Evolutionary conservation across 371 early-diverging fungal genomes (phyloP), one percentile per base, ranked within the genome.

Genomic region (Circinella umbellata): DNA sequence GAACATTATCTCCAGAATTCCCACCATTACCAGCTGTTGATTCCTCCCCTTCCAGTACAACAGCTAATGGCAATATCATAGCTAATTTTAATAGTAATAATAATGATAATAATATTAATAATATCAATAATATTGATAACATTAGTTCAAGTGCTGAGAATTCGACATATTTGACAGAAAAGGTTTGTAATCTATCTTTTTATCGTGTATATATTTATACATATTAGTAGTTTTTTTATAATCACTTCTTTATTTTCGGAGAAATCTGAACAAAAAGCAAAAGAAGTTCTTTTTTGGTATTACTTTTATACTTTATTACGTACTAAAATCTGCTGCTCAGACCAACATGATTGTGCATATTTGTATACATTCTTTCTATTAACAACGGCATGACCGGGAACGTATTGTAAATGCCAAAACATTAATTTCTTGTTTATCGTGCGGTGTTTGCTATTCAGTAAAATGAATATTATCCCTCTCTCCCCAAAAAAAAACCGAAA

Each of bases 21-120:
- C 65, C 65, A 37, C 65, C 65, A 51, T 35, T 64, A 18, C 65
- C 65, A 4, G 7, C 37, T 15, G 20, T 64, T 6, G 65, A 64
- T 4, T 36, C 10, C 27, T 34, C 37, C 36, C 47, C 63, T 46
- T n/a, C 63, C 63, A 63, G 27, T 27, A 27, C 27, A 27, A 27
- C 27, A 27, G 27, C 27, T 27, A 27, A 57, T 34, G 57, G 4
- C 14, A 27, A 57, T n/a, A 34, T 6, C 20, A 18, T 2, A 53
- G n/a, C 53, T 13, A 6, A 42, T 42, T 42, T 42, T 6, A 42
- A 42, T 42, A 42, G 3, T 42, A 9, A 6, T 11, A 51, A 14
- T 15, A 47, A 9, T 47, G 1, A 6, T 11, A 51, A 14, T 15
- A 47, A 9, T 47, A 47, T 15, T 9, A 47, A 47, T 15, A 15